Evolutionary conservation across 2,329 filamentous ascomycete species (phyloP).

Genomic region (Hypoxylon sp.): DNA sequence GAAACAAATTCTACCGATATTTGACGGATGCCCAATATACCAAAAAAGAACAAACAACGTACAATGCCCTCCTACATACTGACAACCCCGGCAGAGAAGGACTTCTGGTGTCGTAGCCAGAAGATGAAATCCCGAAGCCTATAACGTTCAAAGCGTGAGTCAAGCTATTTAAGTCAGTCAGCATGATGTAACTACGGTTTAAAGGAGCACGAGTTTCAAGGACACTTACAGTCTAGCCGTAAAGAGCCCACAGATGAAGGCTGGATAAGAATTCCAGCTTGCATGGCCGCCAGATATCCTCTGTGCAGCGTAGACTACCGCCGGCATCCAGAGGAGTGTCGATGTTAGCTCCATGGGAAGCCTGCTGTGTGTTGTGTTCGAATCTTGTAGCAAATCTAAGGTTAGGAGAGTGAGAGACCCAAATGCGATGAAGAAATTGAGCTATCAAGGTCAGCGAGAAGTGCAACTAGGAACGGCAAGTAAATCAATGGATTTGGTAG

Average conservation of each 20-base stretch:
- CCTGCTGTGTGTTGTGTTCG: background rate
- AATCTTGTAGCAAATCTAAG: background rate
- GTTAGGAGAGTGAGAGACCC: background rate
- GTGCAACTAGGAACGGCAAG: background rate
- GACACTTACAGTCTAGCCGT: background rate
- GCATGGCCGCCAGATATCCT: background rate
- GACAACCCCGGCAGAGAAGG: conserved; percentile 5
- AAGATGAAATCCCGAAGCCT: background rate
- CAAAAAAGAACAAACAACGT: conserved; percentile 7
- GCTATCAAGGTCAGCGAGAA: conserved; percentile 1
- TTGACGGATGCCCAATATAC: conserved; percentile 7
- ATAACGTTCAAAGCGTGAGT: background rate
- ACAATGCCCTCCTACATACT: background rate
- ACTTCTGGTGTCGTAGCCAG: conserved; percentile 12
- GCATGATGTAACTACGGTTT: background rate
- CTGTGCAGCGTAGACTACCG: background rate
- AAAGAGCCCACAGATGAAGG: conserved; percentile 2
- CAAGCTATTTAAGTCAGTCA: conserved; percentile 1
- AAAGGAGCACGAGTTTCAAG: no score
- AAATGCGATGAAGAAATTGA: conserved; percentile 11
- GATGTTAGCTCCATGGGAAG: conserved; percentile 10
- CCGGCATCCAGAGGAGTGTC: conserved; percentile 10
- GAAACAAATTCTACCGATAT: background rate
- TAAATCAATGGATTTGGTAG: background rate
- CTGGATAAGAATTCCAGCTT: background rate